phyloP scores from a whole-genome alignment of 2,329 filamentous ascomycete genomes.

The Penicillium occitanis region DNA sequence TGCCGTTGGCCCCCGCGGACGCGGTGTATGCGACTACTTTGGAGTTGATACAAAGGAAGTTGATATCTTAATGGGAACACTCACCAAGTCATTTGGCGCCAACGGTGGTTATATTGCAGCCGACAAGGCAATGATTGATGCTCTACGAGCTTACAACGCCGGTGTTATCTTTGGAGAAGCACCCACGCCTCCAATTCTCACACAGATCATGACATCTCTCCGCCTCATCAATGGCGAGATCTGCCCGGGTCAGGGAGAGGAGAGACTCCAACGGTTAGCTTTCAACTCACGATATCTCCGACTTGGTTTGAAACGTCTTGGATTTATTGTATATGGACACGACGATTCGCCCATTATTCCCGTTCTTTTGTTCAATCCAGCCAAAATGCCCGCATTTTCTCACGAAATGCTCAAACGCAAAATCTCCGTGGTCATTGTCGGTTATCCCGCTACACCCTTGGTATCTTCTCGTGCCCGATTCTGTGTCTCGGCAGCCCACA shows the following conservation, averaged over 20 bases:
- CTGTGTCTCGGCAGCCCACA: conserved; percentile 93
- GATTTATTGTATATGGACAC: conserved; percentile 94
- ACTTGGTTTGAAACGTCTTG: conserved; percentile 91
- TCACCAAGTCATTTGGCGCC: conserved; percentile 97
- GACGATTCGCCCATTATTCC: conserved; percentile 98
- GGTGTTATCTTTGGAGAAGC: conserved; percentile 85
- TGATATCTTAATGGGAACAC: conserved; percentile 95
- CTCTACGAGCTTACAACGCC: conserved; percentile 81
- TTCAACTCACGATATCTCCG: conserved; percentile 99
- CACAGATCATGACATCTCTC: conserved; percentile 84
- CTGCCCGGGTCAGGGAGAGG: conserved; percentile 86
- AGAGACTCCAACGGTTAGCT: conserved; percentile 89
- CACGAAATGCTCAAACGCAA: conserved; percentile 98
- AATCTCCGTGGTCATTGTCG: conserved; percentile 95
- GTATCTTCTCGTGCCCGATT: conserved; percentile 94
- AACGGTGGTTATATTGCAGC: conserved; percentile 95
- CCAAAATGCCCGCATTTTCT: conserved; percentile 97
- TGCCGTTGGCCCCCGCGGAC: conserved; percentile 81
- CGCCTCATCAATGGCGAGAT: conserved; percentile 87
- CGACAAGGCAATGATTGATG: conserved; percentile 87
- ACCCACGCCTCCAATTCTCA: conserved; percentile 80
- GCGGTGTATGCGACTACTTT: conserved; percentile 97
- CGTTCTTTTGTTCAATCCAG: conserved; percentile 93
- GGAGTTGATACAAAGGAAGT: conserved; percentile 82
- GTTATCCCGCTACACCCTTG: conserved; percentile 92